phyloP scores from a whole-genome alignment of 371 early-diverging fungal species.

The Rhizopus stolonifer region DNA sequence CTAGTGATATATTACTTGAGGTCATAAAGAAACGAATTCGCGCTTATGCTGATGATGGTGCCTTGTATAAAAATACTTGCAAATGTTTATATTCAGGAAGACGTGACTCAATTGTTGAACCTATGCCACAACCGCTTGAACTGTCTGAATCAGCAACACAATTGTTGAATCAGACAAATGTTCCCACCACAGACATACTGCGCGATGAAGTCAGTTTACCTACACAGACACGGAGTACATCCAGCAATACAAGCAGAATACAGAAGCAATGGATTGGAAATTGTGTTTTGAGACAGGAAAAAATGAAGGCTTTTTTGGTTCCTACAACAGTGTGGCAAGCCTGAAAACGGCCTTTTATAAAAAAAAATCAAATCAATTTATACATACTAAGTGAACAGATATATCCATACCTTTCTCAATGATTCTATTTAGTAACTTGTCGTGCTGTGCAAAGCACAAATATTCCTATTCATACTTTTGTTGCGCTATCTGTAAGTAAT shows the following conservation, averaged over 20 bases:
- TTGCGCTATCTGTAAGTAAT: no score
- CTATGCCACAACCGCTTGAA: conserved; percentile 22
- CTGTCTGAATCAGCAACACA: conserved; percentile 14
- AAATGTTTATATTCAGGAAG: conserved; percentile 15
- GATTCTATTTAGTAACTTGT: no score
- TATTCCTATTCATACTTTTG: no score
- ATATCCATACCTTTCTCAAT: no score
- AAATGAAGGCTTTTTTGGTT: conserved; percentile 16
- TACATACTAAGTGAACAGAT: no score
- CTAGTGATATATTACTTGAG: conserved; percentile 17
- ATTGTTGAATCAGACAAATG: conserved; percentile 15
- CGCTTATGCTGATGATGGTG: conserved; percentile 21
- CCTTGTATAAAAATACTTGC: conserved; percentile 16
- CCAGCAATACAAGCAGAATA: conserved; percentile 15
- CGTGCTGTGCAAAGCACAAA: no score
- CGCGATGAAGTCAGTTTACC: conserved; percentile 17
- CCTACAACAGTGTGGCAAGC: conserved; percentile 13
- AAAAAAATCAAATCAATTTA: no score
- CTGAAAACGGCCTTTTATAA: conserved; percentile 12
- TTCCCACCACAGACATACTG: conserved; percentile 17
- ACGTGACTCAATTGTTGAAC: conserved; percentile 19
- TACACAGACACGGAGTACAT: conserved; percentile 22
- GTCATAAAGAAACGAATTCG: conserved; percentile 16
- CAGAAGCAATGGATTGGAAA: conserved; percentile 17
- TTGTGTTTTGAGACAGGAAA: conserved; percentile 18